Conservation (phyloP, 768 basidiomycete genomes). For the Termitomyces sp. region DNA sequence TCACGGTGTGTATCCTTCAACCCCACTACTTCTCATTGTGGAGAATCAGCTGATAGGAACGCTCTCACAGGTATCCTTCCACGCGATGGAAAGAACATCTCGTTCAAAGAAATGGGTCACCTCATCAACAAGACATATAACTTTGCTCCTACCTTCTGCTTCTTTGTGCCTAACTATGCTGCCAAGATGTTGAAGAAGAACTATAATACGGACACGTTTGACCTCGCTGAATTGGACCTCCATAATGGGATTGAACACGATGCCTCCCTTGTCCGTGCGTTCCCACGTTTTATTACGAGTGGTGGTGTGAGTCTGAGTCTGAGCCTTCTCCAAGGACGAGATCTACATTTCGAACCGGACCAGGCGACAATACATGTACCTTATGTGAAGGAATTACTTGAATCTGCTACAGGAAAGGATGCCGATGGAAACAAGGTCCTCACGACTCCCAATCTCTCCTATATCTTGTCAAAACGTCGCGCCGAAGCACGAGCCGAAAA, state of each 20-base stretch:
- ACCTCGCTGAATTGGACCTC: conserved; percentile 62
- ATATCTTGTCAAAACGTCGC: conserved; percentile 56
- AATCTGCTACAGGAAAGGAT: conserved; percentile 56
- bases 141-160: conserved; percentile 64
- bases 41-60: not conserved
- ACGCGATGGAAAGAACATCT: conserved; percentile 64
- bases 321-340: conserved; percentile 43
- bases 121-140: conserved; percentile 60
- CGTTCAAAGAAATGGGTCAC: conserved; percentile 45
- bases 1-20: conserved; percentile 51
- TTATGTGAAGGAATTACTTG: conserved; percentile 54
- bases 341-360: conserved; percentile 39
- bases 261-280: conserved; percentile 56
- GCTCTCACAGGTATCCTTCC: conserved; percentile 55
- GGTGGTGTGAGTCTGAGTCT: conserved; percentile 13
- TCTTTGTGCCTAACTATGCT: conserved; percentile 58
- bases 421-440: conserved; percentile 41
- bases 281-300: conserved; percentile 8
- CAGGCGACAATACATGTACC: conserved; percentile 49
- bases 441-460: conserved; percentile 57
- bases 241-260: conserved; percentile 80
- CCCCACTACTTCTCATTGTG: not conserved
- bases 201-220: conserved; percentile 57
- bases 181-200: conserved; percentile 54
- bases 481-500: conserved; percentile 51